Evolutionary conservation across 1,284 basidiomycete species (phyloP), one percentile per base, ranked within the genome.

Genomic region (Ceratobasidium sp.): DNA sequence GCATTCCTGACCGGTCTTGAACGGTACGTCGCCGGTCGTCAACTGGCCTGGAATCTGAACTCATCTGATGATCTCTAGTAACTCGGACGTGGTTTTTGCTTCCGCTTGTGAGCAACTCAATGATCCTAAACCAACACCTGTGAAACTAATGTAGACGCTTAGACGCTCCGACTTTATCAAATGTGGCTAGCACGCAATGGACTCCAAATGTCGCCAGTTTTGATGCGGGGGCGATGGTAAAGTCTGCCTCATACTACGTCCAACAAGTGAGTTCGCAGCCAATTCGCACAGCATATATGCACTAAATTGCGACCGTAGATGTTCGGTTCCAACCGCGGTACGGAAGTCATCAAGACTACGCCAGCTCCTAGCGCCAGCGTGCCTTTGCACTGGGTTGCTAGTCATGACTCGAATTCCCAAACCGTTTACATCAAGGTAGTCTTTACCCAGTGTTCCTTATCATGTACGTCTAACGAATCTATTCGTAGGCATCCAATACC

Each of bases 141-240:
- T 46, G 28, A 26, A 48, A 23, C 9, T 26, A 28, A 28, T 42
- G 7, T 4, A 59, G 38, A 54, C n/a, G n/a, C 33, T 50, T 38
- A 80, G 79, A 80, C 65, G 80, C 82, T 83, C 76, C 69, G 82
- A 79, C 81, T 56, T 80, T 83, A 67, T 65, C 85, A 76, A 84
- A 87, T 75, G 84, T 86, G 78, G 83, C 82, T 73, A 81, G 81
- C 59, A 85, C 83, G 62, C 85, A 86, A 79, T 87, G 86, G 86
- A 86, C 85, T 26, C 86, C 86, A 28, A 86, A 87, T 80, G 83
- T 86, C 64, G 80, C 87, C 76, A 85, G 84, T 42, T 86, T 84
- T 79, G 84, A 86, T 79, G 83, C 85, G 5, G 83, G 82, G 52
- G 80, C 81, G 50, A 65, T 85, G 61, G 84, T 86, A 66, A 85